Percentiles rank a stretch among this genome's conserved stretches.
Evolutionary conservation across 176 grass and related monocot genomes (phyloP).

Genomic region (Eleusine coracana): DNA sequence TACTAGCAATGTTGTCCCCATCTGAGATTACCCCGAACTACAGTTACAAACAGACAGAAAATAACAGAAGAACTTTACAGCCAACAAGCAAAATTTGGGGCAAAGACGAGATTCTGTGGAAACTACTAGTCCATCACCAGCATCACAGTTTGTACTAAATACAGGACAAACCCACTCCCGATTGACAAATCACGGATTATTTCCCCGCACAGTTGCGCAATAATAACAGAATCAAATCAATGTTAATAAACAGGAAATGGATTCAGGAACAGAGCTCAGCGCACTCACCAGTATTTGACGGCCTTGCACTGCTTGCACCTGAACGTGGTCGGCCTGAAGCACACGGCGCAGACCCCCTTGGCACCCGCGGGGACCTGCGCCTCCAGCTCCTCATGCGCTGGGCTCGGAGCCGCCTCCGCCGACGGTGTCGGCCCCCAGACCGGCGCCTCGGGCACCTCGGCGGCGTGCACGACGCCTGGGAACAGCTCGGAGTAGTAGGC

Average conservation of each 20-base stretch:
- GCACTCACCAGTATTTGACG: constrained; percentile 90
- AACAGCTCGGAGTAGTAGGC: constrained; percentile 51
- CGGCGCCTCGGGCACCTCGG: constrained; percentile 36
- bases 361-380: constrained; percentile 16
- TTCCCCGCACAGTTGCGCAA: not conserved
- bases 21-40: not conserved
- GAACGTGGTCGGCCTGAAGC: constrained; percentile 70
- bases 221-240: not conserved
- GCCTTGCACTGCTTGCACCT: constrained; percentile 93
- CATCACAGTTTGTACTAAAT: constrained; percentile 26
- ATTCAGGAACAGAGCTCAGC: constrained; percentile 15
- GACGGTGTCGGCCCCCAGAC: constrained; percentile 23
- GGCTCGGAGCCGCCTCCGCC: not conserved
- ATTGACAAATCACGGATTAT: constrained; percentile 21
- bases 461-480: constrained; percentile 42
- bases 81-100: not conserved
- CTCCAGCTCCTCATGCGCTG: not conserved
- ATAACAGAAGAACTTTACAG: not conserved
- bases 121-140: not conserved
- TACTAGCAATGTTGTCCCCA: constrained; percentile 6
- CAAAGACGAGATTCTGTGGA: constrained; percentile 19
- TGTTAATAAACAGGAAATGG: constrained; percentile 28
- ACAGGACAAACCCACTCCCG: constrained; percentile 21
- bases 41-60: not conserved
- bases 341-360: constrained; percentile 63